phyloP scores from a whole-genome alignment of 2,329 filamentous ascomycete genomes.

The Penicillium decumbens region DNA sequence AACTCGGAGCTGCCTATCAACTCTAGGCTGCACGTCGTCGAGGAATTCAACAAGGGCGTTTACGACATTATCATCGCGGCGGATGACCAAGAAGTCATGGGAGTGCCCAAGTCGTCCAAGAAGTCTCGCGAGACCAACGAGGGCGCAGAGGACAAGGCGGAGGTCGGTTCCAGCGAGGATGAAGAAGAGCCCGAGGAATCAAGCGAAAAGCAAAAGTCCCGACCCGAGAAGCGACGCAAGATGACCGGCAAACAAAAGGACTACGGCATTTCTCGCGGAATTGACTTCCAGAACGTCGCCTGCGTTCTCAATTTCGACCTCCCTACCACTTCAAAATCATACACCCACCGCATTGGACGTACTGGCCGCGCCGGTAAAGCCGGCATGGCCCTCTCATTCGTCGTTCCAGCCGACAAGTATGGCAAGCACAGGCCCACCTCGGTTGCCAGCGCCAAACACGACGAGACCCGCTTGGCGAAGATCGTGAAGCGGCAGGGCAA shows the following conservation, averaged over 20 bases:
- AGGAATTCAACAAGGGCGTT: slow-evolving; percentile 93
- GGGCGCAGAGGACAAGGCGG: slow-evolving; percentile 25
- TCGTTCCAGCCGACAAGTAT: slow-evolving; percentile 74
- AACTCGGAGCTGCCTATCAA: slow-evolving; percentile 95
- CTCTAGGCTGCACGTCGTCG: slow-evolving; percentile 85
- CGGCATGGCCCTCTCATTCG: slow-evolving; percentile 94
- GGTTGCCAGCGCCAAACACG: slow-evolving; percentile 68
- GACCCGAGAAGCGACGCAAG: slow-evolving; percentile 57
- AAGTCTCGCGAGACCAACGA: slow-evolving; percentile 27
- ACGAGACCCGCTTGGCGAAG: slow-evolving; percentile 76
- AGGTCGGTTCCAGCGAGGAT: slow-evolving; percentile 39
- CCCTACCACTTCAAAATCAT: slow-evolving; percentile 79
- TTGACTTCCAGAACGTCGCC: slow-evolving; percentile 93
- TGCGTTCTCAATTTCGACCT: slow-evolving; percentile 97
- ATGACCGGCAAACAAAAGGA: slow-evolving; percentile 71
- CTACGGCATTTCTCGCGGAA: slow-evolving; percentile 90
- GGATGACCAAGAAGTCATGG: slow-evolving; percentile 82
- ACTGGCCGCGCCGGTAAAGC: slow-evolving; percentile 87
- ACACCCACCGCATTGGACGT: slow-evolving; percentile 93
- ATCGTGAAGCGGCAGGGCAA: slow-evolving; percentile 76
- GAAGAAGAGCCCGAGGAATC: slow-evolving; percentile 31
- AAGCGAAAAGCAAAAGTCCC: slow-evolving; percentile 21
- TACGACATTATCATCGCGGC: slow-evolving; percentile 98
- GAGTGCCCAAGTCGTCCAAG: slow-evolving; percentile 42
- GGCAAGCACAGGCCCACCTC: slow-evolving; percentile 86